These are phyloP conservation scores for Hibiscus mutabilis DNA, from an alignment of 345 rosid genomes.

Conservation along the genomic window DNA sequence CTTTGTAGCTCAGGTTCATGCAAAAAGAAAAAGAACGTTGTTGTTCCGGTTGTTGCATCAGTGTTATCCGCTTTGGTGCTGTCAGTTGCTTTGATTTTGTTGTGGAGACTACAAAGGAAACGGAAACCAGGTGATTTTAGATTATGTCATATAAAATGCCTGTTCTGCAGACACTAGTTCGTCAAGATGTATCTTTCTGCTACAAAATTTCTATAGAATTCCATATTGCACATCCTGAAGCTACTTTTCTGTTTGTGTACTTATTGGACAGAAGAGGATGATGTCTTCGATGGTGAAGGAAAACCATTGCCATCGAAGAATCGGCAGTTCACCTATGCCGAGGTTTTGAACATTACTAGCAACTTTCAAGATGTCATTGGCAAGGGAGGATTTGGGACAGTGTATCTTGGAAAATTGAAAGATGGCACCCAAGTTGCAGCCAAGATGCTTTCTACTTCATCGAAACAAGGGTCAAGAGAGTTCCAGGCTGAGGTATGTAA, in stretches of 20 bases:
- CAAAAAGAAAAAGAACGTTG: conserved; percentile 1
- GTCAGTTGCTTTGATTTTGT: conserved; percentile 8
- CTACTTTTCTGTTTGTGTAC: neutral
- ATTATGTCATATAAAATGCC: neutral
- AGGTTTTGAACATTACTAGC: conserved; percentile 19
- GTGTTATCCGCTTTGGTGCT: conserved; percentile 5
- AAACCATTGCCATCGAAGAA: conserved; percentile 12
- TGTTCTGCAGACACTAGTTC: conserved; percentile 10
- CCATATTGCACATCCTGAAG: neutral
- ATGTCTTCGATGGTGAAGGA: conserved; percentile 5
- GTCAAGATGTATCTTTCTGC: neutral
- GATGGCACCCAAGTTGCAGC: conserved; percentile 29
- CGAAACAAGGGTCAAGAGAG: conserved; percentile 24
- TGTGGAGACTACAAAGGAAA: conserved; percentile 27
- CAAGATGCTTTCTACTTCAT: conserved; percentile 22
- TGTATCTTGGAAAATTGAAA: conserved; percentile 21
- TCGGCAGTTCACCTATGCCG: conserved; percentile 10
- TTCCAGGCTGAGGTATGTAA: conserved; percentile 24
- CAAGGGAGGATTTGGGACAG: conserved; percentile 35
- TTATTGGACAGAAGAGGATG: conserved; percentile 1
- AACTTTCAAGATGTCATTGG: conserved; percentile 22
- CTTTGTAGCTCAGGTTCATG: conserved; percentile 9
- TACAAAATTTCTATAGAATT: neutral
- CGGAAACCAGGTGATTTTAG: conserved; percentile 23
- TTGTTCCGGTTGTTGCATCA: conserved; percentile 5